These are phyloP conservation scores for Wickerhamomyces bovis DNA, from an alignment of 805 yeast genomes.

Conservation along the genomic window DNA sequence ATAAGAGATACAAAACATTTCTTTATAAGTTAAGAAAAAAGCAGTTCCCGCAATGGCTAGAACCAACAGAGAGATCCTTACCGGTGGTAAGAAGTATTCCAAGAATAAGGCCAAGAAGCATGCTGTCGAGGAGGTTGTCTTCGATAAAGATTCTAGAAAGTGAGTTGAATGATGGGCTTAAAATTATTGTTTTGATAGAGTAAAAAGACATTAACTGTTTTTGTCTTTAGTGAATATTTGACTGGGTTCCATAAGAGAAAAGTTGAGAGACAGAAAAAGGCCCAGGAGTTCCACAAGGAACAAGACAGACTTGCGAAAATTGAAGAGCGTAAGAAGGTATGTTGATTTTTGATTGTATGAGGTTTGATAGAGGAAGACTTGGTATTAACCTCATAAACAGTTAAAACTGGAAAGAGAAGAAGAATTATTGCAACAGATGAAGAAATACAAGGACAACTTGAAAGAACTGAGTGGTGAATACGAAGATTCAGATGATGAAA, in stretches of 20 bases:
- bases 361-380: background rate
- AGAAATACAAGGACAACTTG: slow-evolving; percentile 46
- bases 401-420: slow-evolving; percentile 63
- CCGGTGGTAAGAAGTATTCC: slow-evolving; percentile 80
- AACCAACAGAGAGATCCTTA: slow-evolving; percentile 75
- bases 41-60: slow-evolving; percentile 15
- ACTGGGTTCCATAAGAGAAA: slow-evolving; percentile 97
- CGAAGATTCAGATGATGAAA: slow-evolving; percentile 13
- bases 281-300: slow-evolving; percentile 69
- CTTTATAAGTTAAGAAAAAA: no score
- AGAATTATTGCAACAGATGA: slow-evolving; percentile 57
- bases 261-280: slow-evolving; percentile 80
- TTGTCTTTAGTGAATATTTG: slow-evolving; percentile 49
- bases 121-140: slow-evolving; percentile 78
- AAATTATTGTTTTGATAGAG: background rate
- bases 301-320: slow-evolving; percentile 66
- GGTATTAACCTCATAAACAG: background rate
- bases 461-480: slow-evolving; percentile 22
- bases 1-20: no score
- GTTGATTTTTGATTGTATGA: background rate
- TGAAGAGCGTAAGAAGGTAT: slow-evolving; percentile 59
- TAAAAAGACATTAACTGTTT: background rate
- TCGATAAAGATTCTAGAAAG: slow-evolving; percentile 70
- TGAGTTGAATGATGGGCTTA: slow-evolving; percentile 23
- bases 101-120: slow-evolving; percentile 58